Evolutionary conservation across 2,329 filamentous ascomycete species (phyloP).

Genomic region (Pyricularia sp.): DNA sequence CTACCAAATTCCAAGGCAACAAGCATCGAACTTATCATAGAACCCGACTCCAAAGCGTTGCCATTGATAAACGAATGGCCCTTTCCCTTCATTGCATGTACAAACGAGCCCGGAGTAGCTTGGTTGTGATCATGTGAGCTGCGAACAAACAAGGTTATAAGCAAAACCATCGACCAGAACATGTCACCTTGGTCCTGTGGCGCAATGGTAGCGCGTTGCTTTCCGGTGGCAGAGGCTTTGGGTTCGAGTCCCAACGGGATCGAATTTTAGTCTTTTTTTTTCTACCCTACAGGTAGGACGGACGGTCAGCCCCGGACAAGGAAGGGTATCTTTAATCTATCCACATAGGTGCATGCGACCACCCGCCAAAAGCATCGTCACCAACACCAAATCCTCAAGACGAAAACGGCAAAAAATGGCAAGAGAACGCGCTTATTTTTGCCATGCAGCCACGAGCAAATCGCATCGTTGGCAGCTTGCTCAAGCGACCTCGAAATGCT

Average conservation of each 20-base stretch:
- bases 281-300: no score
- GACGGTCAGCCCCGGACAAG: no score
- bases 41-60: no score
- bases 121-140: no score
- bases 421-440: neutral
- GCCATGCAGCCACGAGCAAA: neutral
- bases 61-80: no score
- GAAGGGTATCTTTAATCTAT: no score
- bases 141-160: no score
- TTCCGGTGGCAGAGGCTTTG: constrained; percentile 13
- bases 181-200: constrained; percentile 9
- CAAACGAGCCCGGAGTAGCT: no score
- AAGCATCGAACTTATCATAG: no score
- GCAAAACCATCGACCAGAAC: no score
- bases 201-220: constrained; percentile 13
- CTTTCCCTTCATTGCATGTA: no score
- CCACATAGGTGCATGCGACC: neutral
- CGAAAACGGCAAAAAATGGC: neutral
- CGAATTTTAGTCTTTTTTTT: constrained; percentile 3
- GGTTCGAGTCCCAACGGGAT: constrained; percentile 13
- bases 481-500: neutral
- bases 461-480: neutral
- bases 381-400: neutral
- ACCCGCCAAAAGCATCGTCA: neutral
- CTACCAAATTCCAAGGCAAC: no score